Evolutionary conservation across 164 flowering plant species (phyloP).

Genomic region (Euptelea pleiosperma): DNA sequence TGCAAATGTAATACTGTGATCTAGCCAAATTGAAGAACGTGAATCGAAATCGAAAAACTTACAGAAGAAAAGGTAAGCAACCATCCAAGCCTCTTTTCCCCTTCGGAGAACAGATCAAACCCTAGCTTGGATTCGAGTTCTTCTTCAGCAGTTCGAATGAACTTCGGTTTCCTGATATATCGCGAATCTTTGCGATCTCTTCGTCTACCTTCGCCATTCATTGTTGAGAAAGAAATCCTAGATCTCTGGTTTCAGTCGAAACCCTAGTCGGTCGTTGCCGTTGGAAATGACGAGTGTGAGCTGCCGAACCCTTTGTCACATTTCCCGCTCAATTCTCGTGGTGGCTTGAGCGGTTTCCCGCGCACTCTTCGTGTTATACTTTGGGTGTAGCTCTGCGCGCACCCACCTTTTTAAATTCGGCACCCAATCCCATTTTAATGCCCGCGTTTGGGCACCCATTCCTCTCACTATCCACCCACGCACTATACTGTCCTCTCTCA

Average conservation of each 20-base stretch:
- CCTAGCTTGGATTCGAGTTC: constrained; percentile 85
- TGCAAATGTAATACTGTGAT: background rate
- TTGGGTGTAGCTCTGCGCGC: no score
- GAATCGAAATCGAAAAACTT: constrained; percentile 18
- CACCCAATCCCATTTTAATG: no score
- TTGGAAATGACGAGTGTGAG: background rate
- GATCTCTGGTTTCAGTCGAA: background rate
- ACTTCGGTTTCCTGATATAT: constrained; percentile 50
- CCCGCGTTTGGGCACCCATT: no score
- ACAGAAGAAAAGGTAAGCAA: constrained; percentile 82
- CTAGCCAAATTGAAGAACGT: background rate
- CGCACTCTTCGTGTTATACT: no score
- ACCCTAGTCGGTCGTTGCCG: no score
- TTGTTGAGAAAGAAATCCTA: background rate
- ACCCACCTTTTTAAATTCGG: no score
- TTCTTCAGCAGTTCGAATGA: constrained; percentile 65
- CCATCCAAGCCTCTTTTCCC: constrained; percentile 94
- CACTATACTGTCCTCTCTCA: no score
- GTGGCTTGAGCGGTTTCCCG: no score
- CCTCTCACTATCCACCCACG: no score
- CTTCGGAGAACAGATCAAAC: constrained; percentile 80
- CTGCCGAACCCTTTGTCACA: no score
- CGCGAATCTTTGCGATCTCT: constrained; percentile 40
- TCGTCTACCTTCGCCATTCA: constrained; percentile 34
- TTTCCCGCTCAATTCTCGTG: no score